A percentile compares a stretch with the other conserved stretches of the same genome.
Conservation (phyloP, 2,329 filamentous ascomycete species). For the Biscogniauxia mediterranea region DNA sequence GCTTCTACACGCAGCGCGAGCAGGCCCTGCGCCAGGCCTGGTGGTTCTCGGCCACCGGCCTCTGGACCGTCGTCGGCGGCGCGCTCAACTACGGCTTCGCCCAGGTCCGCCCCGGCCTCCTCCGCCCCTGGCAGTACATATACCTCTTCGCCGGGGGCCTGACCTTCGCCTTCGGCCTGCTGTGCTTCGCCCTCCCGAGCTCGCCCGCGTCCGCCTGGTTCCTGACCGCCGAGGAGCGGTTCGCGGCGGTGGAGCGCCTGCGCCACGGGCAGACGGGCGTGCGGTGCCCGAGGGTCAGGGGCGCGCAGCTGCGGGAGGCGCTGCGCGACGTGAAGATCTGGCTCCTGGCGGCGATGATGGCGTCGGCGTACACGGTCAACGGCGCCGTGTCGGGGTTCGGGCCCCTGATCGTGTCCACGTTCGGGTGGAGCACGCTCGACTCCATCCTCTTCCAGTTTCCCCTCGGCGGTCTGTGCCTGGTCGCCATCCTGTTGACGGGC, state of each 20-base stretch:
- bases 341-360: conserved; percentile 67
- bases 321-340: conserved; percentile 61
- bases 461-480: conserved; percentile 64
- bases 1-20: conserved; percentile 64
- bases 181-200: conserved; percentile 65
- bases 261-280: conserved; percentile 63
- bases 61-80: conserved; percentile 62
- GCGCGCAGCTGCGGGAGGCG: conserved; percentile 56
- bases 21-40: conserved; percentile 63
- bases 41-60: conserved; percentile 63
- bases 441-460: conserved; percentile 75
- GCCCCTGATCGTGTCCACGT: conserved; percentile 69
- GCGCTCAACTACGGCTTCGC: conserved; percentile 67
- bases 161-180: conserved; percentile 62
- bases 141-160: conserved; percentile 64
- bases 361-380: conserved; percentile 68
- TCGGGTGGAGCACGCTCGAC: conserved; percentile 62
- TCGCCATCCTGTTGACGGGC: conserved; percentile 65
- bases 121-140: conserved; percentile 68
- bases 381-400: conserved; percentile 70
- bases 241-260: conserved; percentile 63
- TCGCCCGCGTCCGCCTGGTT: conserved; percentile 70
- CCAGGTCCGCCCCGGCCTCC: conserved; percentile 52
- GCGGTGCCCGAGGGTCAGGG: conserved; percentile 59
- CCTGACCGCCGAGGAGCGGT: conserved; percentile 58